phyloP scores from a whole-genome alignment of 2,329 filamentous ascomycete genomes.

The Aureobasidium melanogenum region DNA sequence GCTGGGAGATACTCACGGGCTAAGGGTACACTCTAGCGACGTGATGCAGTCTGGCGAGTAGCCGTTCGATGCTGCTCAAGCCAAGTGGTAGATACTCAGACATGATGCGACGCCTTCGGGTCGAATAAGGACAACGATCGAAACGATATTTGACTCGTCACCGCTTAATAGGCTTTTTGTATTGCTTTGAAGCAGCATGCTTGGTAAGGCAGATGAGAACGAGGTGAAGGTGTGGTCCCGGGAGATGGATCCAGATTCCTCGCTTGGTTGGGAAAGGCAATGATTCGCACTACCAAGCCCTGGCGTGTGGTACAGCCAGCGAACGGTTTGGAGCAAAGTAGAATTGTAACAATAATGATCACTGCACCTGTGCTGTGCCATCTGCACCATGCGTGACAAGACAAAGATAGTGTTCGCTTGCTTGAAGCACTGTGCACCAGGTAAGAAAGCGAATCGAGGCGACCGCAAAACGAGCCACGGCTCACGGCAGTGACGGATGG shows the following conservation, averaged over 20 bases:
- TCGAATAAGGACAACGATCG: background rate
- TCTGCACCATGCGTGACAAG: slow-evolving; percentile 5
- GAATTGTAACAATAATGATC: background rate
- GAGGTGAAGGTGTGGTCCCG: slow-evolving; percentile 1
- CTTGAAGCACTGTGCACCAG: background rate
- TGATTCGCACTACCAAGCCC: slow-evolving; percentile 3
- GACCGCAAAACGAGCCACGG: background rate
- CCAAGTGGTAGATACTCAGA: slow-evolving; percentile 1
- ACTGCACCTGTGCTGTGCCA: slow-evolving; percentile 4
- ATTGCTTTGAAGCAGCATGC: background rate
- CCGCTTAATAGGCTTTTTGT: slow-evolving; percentile 2
- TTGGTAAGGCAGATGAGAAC: slow-evolving; percentile 8
- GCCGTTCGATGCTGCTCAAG: slow-evolving; percentile 4
- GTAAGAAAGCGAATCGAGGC: background rate
- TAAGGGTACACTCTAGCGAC: background rate
- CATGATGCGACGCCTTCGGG: slow-evolving; percentile 3
- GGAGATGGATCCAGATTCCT: slow-evolving; percentile 10
- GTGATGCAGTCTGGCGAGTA: background rate
- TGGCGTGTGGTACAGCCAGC: slow-evolving; percentile 8
- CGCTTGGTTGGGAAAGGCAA: slow-evolving; percentile 8
- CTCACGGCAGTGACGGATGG: slow-evolving; percentile 5
- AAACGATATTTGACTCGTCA: slow-evolving; percentile 5
- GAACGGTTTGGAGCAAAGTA: slow-evolving; percentile 2
- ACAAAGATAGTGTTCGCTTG: slow-evolving; percentile 8
- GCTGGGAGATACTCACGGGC: background rate